Evolutionary conservation across 2,329 filamentous ascomycete species (phyloP).

Genomic region (Venturia effusa): DNA sequence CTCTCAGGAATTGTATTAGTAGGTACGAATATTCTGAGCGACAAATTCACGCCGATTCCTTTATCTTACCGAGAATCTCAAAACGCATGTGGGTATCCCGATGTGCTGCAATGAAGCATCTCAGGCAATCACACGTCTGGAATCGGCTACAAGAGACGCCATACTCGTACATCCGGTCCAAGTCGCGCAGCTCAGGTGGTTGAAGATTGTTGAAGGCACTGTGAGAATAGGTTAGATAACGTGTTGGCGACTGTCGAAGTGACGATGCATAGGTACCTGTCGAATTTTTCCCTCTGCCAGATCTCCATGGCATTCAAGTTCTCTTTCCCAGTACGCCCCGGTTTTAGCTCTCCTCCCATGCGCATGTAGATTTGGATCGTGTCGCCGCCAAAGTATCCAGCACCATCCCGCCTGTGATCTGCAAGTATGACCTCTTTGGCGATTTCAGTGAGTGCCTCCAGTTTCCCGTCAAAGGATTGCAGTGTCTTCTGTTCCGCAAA

Average conservation of each 20-base stretch:
- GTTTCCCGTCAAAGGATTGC: background rate
- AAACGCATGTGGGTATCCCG: background rate
- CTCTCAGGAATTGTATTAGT: background rate
- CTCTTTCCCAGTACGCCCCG: background rate
- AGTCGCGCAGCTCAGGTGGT: background rate
- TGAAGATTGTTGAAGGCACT: background rate
- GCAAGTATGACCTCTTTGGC: background rate
- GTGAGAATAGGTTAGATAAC: background rate
- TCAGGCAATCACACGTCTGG: background rate
- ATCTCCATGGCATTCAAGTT: background rate
- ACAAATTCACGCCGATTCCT: background rate
- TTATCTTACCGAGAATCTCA: background rate
- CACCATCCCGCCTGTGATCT: background rate
- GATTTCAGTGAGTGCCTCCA: background rate
- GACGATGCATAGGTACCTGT: background rate
- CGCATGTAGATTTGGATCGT: background rate
- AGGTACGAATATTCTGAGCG: background rate
- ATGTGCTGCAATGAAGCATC: background rate
- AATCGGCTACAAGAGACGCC: background rate
- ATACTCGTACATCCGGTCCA: background rate
- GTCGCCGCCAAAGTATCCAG: background rate
- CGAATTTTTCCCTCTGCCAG: background rate
- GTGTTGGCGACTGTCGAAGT: background rate
- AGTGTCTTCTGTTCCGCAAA: background rate
- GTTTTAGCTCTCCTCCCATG: background rate